phyloP scores from a whole-genome alignment of 257 asterid species.

The Marsdenia floribunda region DNA sequence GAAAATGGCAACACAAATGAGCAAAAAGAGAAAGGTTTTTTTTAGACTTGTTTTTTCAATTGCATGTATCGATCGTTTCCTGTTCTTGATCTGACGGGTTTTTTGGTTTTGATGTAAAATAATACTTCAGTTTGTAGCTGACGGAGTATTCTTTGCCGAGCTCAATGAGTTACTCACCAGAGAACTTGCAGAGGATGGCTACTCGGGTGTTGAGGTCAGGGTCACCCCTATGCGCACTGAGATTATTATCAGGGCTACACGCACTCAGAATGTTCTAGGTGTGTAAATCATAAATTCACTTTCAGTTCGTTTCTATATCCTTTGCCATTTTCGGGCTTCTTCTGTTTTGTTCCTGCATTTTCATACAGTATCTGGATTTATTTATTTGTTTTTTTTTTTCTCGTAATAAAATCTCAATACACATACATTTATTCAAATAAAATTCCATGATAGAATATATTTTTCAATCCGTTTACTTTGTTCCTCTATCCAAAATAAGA shows the following conservation, averaged over 20 bases:
- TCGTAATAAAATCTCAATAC: too few relatives aligned
- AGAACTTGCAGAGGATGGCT: constrained; percentile 68
- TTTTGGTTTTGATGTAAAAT: not conserved
- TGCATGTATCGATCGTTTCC: not conserved
- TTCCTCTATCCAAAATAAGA: too few relatives aligned
- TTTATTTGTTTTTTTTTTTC: too few relatives aligned
- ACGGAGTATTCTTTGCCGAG: constrained; percentile 67
- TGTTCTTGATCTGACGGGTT: not conserved
- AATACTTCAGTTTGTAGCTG: constrained; percentile 51
- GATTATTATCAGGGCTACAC: constrained; percentile 76
- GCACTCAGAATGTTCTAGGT: constrained; percentile 79
- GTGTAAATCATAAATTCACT: not conserved
- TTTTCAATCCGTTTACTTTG: too few relatives aligned
- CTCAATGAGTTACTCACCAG: constrained; percentile 61
- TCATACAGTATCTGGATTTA: not conserved
- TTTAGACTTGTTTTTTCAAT: too few relatives aligned
- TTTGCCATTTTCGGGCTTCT: not conserved
- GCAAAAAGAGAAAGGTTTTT: constrained; percentile 33
- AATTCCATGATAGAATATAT: too few relatives aligned
- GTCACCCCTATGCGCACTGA: constrained; percentile 81
- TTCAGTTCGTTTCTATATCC: not conserved
- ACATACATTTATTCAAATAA: too few relatives aligned
- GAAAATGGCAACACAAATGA: constrained; percentile 31
- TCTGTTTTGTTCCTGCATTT: not conserved
- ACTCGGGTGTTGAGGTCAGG: constrained; percentile 75